Evolutionary conservation across 192 early-diverging fungal species (phyloP), one percentile per base, ranked within the genome.

Genomic region (Podila epigama): DNA sequence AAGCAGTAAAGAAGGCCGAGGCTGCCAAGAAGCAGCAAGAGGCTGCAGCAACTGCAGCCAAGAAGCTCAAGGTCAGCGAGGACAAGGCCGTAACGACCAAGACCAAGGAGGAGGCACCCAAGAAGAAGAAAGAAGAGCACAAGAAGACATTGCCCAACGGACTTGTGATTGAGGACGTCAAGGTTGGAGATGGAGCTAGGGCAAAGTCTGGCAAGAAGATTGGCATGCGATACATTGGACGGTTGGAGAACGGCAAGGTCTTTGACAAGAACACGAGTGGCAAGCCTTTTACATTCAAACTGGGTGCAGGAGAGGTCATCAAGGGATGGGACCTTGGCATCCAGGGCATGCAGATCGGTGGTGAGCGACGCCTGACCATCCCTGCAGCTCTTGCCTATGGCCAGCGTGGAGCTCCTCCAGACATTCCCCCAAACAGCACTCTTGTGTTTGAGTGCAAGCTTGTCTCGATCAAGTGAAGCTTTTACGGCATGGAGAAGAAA

Each of bases 231-330:
- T 77, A 77, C 40, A 68, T 77, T 48, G 73, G 73, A 27, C 66
- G 73, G 15, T 37, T 77, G 16, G 50, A 31, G n/a, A 68, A 64
- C 28, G 73, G 73, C 22, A 77, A 77, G 73, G 90, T 94, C 22
- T 96, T 97, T 86, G 96, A 97, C 86, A 82, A 87, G 75, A 95
- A 95, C 87, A 92, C 88, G 52, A 88, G 88, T 66, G 95, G 95
- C 40, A 86, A 89, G 63, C 92, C 93, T 2, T 95, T 97, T 72
- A 86, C 66, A 66, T 96, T 97, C 86, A 88, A 81, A 10, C 85
- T 97, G 20, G 94, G 93, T 22, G 44, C 58, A 5, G 87, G 89
- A 44, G 91, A 97, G 81, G 95, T 96, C 42, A 96, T 97, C 83
- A 89, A 91, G 77, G 96, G 95, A 28, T 96, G 93, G 95, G 96